Evolutionary conservation across 495 filamentous ascomycete genomes (phyloP).

Genomic region (Annulohypoxylon nitens): DNA sequence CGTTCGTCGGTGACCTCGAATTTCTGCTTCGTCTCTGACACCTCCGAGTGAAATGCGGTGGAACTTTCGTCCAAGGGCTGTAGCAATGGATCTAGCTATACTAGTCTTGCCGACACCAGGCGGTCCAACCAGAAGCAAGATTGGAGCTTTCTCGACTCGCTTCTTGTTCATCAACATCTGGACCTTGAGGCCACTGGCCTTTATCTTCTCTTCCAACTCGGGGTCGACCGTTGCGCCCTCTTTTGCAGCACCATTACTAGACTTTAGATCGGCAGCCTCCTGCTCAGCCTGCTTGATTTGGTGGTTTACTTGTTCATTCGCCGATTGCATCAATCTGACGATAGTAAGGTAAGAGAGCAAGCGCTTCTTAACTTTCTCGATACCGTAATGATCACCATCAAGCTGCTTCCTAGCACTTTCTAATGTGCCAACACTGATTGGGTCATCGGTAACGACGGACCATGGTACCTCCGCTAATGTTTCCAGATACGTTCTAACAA

Average conservation of each 20-base stretch:
- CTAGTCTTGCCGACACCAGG: constrained; percentile 98
- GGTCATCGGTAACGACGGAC: constrained; percentile 86
- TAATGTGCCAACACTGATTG: constrained; percentile 85
- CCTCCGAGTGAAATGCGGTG: constrained; percentile 97
- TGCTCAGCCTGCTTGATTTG: constrained; percentile 77
- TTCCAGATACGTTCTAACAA: constrained; percentile 94
- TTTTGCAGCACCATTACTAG: constrained; percentile 52
- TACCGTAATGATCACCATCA: constrained; percentile 95
- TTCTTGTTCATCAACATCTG: constrained; percentile 77
- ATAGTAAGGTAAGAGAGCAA: constrained; percentile 96
- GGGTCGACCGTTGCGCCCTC: constrained; percentile 45
- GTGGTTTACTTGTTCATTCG: constrained; percentile 82
- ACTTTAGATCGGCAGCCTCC: constrained; percentile 64
- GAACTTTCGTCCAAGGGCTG: constrained; percentile 93
- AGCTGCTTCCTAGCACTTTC: constrained; percentile 86
- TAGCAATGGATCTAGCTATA: constrained; percentile 92
- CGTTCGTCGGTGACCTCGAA: constrained; percentile 93
- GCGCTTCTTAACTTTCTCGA: constrained; percentile 98
- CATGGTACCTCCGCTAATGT: constrained; percentile 96
- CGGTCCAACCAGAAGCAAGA: constrained; percentile 92
- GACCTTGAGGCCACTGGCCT: constrained; percentile 70
- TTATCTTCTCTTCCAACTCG: constrained; percentile 57
- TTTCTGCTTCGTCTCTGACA: constrained; percentile 96
- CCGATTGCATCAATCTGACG: constrained; percentile 89
- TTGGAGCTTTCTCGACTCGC: constrained; percentile 95